Base-by-base conservation (phyloP, 495 filamentous ascomycete species). In the Penicillium daleae region DNA sequence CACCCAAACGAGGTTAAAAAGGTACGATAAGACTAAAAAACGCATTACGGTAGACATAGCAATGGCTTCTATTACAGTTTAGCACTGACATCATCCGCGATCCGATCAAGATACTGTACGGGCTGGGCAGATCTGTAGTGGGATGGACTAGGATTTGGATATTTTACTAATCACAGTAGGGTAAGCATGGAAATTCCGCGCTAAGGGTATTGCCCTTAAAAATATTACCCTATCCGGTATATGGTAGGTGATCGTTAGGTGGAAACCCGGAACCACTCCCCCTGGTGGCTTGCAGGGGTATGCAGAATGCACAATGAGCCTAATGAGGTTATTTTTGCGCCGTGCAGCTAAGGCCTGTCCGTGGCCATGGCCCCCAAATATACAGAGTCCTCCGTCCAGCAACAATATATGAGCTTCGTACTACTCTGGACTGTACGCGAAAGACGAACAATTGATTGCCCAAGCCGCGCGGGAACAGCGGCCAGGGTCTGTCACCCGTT, bases 261-360 rank as follows among this genome's bases (percentile, higher is more conserved):
- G 8, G 46, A 50, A 29, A 22, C 42, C 42, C 2, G 8, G 46
- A 50, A 39, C 35, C 35, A 50, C 12, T 29, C 6, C 46, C 46
- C 46, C 46, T 50, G 24, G 46, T 50, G 46, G 46, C 24, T 50
- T 29, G 46, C 46, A 50, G 24, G 46, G 46, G 46, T 29, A 4
- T 50, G 46, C 46, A 49, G 12, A 6, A 26, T 50, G 46, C 24
- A 49, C 29, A 4, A 3, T 31, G n/a, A n/a, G n/a, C n/a, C n/a
- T 12, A 48, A 42, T 46, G 12, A 29, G 46, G n/a, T 24, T 50
- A 29, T 27, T 50, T 50, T 50, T 29, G 46, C 46, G 24, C 26
- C 24, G 13, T 24, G 19, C 15, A 8, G 15, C 26, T 24, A 7
- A 12, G 46, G 13, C 15, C 24, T 12, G 29, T 39, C 10, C 4